Evolutionary conservation across 768 basidiomycete genomes (phyloP), one percentile per base, ranked within the genome.

Genomic region (Phaeotremella skinneri): DNA sequence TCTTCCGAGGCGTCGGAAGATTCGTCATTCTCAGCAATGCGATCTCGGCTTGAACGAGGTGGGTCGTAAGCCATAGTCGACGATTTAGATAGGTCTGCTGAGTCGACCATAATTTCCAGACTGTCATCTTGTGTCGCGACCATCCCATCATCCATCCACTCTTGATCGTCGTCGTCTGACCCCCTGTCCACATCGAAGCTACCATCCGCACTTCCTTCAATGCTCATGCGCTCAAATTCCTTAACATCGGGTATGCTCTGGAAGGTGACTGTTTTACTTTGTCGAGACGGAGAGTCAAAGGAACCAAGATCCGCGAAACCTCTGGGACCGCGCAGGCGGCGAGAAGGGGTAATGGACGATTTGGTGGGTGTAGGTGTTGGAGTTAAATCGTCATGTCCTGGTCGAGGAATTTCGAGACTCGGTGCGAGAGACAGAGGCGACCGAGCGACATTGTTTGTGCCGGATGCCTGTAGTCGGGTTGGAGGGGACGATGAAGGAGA

Each of bases 221-320:
- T 60, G 26, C 62, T 65, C 51, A 70, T 65, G 4, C 51, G 55
- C 43, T 76, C 73, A 51, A 75, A 76, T 56, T 76, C 75, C 52
- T 75, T 75, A 55, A 76, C 75, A 50, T 76, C 70, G 6, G 75
- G 73, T 0, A 74, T 68, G 27, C 55, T 59, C 52, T 73, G 68
- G 55, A 75, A 76, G 9, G 75, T 76, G 27, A 76, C 75, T 1
- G 73, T 75, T 53, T 76, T 76, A 11, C 21, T 25, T 27, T 54
- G 32, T 20, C 56, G 59, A 7, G 66, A 64, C 14, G 72, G 72
- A 0, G 67, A 63, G 23, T 73, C 72, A 30, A 29, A 45, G 20
- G 9, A 14, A 2, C 45, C 58, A 39, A 29, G 39, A 9, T 49
- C 58, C 1, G 37, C 51, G 23, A 68, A 47, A 43, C 64, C 63